Base-by-base conservation (phyloP, 2,329 filamentous ascomycete species). In the Torrubiella hemipterigena region DNA sequence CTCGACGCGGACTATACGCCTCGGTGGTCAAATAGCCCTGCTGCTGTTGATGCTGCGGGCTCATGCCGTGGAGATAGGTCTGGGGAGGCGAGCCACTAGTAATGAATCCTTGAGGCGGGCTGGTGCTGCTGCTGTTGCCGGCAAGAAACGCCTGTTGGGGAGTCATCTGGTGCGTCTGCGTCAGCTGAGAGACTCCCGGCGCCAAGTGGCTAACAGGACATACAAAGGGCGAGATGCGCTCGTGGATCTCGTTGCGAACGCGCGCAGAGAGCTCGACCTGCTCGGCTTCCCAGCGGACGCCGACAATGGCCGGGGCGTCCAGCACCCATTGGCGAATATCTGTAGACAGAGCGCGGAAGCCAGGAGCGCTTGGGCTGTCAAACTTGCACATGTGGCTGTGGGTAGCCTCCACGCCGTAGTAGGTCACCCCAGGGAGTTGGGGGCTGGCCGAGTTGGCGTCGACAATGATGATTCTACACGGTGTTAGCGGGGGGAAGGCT, bases 301-400 rank as follows among this genome's bases (percentile, higher is more conserved):
- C 44, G 28, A 80, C 70, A 7, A 69, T 57, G 2, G 55, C 48
- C 2, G 69, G 69, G 0, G 75, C 71, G 29, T 71, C 67, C 2
- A 54, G 49, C 8, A 65, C 54, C 68, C 69, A 73, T 27, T 68
- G 59, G 4, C 55, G 52, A 7, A 73, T 55, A 10, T 65, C 58
- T 2, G 56, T 62, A 3, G 65, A 57, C 11, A 73, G 50, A 9
- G 59, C 66, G 5, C 59, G 50, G 46, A 77, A 87, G 1, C 81
- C 81, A 0, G 80, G 76, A 0, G 80, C 67, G 38, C 63, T 69
- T 29, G 65, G 62, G 38, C 67, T 68, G 15, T 73, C 65, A 37
- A 82, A 84, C 46, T 82, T 83, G 59, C 76, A 81, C 73, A 84
- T 82, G 26, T 65, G 61, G 2, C 71, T 73, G 46, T 83, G 78